These are phyloP conservation scores for Tinospora cordifolia DNA, from an alignment of 164 flowering plant genomes.

Conservation along the genomic window DNA sequence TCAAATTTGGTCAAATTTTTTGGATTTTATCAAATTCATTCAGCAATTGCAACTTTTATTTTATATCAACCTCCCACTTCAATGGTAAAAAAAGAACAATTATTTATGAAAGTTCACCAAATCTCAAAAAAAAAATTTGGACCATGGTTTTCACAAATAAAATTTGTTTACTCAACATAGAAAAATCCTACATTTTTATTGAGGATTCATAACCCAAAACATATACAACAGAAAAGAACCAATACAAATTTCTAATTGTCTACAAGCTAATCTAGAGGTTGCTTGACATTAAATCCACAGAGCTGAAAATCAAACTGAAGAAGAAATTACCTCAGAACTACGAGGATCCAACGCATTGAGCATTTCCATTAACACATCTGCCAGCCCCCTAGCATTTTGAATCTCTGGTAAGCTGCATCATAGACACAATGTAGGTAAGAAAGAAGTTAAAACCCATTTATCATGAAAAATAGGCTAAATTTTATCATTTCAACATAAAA, in stretches of 20 bases:
- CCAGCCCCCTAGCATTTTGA: conserved; percentile 67
- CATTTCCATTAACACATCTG: conserved; percentile 82
- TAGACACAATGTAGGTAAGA: background rate
- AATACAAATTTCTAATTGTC: background rate
- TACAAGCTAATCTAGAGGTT: background rate
- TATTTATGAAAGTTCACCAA: no score
- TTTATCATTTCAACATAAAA: no score
- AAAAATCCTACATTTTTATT: background rate
- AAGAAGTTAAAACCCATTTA: background rate
- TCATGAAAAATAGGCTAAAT: background rate
- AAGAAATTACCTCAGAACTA: conserved; percentile 54
- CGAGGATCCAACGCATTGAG: conserved; percentile 80
- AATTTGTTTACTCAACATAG: no score
- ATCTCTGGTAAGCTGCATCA: conserved; percentile 70
- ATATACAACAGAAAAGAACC: background rate
- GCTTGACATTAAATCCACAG: background rate
- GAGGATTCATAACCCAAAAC: background rate
- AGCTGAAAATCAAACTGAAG: background rate
- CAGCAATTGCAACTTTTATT: no score
- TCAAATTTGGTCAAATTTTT: no score
- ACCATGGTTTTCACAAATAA: background rate
- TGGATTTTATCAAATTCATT: no score
- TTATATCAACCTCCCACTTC: no score
- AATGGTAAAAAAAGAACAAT: no score
- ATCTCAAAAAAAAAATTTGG: no score